Conservation (phyloP, 805 yeast genomes). For the Wickerhamiella azyma region DNA sequence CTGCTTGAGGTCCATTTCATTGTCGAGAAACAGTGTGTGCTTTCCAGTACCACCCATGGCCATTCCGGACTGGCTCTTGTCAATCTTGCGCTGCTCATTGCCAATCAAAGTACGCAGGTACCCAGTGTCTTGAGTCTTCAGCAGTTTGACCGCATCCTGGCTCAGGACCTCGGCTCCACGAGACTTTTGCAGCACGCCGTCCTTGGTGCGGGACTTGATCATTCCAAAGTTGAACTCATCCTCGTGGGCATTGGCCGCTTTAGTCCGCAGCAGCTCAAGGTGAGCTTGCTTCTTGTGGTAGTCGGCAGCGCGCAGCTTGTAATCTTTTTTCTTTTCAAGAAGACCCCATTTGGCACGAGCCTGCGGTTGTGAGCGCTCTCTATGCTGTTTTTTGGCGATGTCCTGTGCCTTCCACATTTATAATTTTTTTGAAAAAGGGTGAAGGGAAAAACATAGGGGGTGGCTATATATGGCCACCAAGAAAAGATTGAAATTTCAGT, state of each 20-base stretch:
- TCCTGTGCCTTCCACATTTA: constrained; percentile 38
- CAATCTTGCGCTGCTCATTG: constrained; percentile 52
- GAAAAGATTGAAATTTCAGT: not conserved
- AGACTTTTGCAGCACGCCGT: constrained; percentile 51
- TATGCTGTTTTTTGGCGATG: constrained; percentile 90
- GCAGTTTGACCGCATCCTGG: constrained; percentile 62
- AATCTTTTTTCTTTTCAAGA: constrained; percentile 85
- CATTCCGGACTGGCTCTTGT: constrained; percentile 33
- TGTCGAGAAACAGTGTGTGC: constrained; percentile 78
- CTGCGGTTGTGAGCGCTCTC: constrained; percentile 80
- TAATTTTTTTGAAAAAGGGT: not conserved
- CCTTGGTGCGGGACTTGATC: constrained; percentile 56
- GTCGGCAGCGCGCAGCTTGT: constrained; percentile 52
- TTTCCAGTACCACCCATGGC: constrained; percentile 39
- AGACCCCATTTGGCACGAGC: constrained; percentile 67
- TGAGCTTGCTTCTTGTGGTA: constrained; percentile 45
- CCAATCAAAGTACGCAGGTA: constrained; percentile 68
- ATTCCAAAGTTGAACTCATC: constrained; percentile 96
- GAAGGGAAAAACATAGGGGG: not conserved
- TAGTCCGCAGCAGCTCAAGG: constrained; percentile 55
- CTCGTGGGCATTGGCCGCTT: constrained; percentile 65
- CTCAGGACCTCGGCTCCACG: constrained; percentile 38
- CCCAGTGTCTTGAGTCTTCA: constrained; percentile 83
- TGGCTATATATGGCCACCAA: not conserved
- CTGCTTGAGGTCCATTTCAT: constrained; percentile 36